phyloP scores from a whole-genome alignment of 2,329 filamentous ascomycete species.

The Xylaria arbuscula region DNA sequence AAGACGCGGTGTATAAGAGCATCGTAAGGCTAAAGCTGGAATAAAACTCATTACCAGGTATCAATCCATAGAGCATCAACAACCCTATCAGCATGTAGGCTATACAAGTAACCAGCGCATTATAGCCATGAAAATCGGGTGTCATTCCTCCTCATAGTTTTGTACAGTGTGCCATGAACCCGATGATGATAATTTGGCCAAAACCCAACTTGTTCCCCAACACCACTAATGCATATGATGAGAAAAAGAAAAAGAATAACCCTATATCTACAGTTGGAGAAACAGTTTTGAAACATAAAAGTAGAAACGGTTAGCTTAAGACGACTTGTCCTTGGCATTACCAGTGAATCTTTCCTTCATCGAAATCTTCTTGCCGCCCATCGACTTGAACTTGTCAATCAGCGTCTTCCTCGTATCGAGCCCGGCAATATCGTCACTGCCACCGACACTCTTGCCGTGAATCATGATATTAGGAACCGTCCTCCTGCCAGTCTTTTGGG shows the following conservation, averaged over 20 bases:
- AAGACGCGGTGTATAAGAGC: too few species aligned
- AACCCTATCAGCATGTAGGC: background rate
- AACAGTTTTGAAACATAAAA: slow-evolving; percentile 7
- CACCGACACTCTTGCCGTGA: slow-evolving; percentile 88
- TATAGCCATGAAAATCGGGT: background rate
- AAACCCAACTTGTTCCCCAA: slow-evolving; percentile 27
- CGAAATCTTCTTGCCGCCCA: slow-evolving; percentile 70
- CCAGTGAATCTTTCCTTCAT: slow-evolving; percentile 40
- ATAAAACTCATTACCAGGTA: background rate
- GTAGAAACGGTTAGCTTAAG: slow-evolving; percentile 1
- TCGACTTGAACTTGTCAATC: slow-evolving; percentile 74
- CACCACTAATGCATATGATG: slow-evolving; percentile 40
- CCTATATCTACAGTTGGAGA: slow-evolving; percentile 33
- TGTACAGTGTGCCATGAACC: slow-evolving; percentile 25
- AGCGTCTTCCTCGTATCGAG: slow-evolving; percentile 76
- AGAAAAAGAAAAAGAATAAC: slow-evolving; percentile 21
- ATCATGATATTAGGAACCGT: slow-evolving; percentile 95
- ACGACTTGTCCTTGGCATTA: slow-evolving; percentile 29
- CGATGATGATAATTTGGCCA: slow-evolving; percentile 9
- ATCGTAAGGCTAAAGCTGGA: background rate
- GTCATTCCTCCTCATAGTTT: background rate
- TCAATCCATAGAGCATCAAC: background rate
- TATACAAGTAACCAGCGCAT: slow-evolving; percentile 14
- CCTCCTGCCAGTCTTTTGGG: slow-evolving; percentile 77
- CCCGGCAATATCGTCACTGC: slow-evolving; percentile 84